Evolutionary conservation across 257 asterid species (phyloP).

Genomic region (Solanum appendiculatum): DNA sequence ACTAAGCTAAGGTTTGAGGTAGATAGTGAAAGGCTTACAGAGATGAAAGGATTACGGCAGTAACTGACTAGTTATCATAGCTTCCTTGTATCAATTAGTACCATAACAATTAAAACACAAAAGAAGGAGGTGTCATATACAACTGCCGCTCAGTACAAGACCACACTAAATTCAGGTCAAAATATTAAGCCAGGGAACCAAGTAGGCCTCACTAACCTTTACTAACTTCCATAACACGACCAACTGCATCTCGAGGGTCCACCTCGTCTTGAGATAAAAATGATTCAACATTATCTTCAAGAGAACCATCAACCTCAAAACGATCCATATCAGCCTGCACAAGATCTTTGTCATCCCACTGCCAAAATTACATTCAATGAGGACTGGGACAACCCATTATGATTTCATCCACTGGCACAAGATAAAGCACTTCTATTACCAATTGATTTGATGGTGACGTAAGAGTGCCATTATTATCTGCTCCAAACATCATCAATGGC

Average conservation of each 20-base stretch:
- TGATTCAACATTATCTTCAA: conserved; percentile 91
- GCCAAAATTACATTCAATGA: conserved; percentile 24
- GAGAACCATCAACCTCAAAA: conserved; percentile 83
- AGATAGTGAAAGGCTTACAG: neutral
- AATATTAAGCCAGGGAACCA: neutral
- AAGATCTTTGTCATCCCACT: conserved; percentile 98
- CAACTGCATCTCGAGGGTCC: conserved; percentile 80
- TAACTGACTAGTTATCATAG: neutral
- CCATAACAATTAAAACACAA: neutral
- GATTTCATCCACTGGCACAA: neutral
- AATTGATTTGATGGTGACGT: conserved; percentile 87
- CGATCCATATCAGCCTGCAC: conserved; percentile 96
- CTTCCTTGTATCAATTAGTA: neutral
- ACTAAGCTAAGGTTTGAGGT: neutral
- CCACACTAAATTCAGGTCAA: neutral
- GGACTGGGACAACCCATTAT: neutral
- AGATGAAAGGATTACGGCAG: neutral
- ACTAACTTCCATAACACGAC: conserved; percentile 87
- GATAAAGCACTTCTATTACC: conserved; percentile 34
- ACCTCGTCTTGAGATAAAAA: conserved; percentile 89
- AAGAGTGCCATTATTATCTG: conserved; percentile 73
- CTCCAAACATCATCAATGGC: conserved; percentile 77
- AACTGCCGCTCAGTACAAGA: neutral
- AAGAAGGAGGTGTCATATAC: neutral
- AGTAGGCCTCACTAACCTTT: conserved; percentile 45